Percentiles rank a stretch among this genome's conserved stretches.
Conservation (phyloP, 1,139 yeast genomes). For the Casaregolazyma suthepensis region DNA sequence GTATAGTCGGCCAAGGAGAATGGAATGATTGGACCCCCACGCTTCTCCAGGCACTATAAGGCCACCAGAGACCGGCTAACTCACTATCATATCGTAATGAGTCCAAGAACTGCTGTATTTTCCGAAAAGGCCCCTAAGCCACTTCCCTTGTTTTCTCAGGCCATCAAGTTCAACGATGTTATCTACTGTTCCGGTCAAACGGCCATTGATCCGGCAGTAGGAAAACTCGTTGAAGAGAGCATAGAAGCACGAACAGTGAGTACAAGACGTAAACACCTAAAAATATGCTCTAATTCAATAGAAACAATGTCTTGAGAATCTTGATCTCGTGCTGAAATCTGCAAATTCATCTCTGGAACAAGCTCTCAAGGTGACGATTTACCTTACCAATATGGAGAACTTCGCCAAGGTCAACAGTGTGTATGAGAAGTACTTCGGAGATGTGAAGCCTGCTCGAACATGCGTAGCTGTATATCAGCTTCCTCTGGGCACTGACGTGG, state of each 20-base stretch:
- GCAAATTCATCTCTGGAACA: slow-evolving; percentile 45
- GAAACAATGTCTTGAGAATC: slow-evolving; percentile 26
- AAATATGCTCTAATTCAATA: slow-evolving; percentile 1
- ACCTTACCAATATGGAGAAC: slow-evolving; percentile 43
- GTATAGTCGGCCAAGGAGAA: background rate
- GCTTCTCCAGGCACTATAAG: background rate
- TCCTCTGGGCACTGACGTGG: slow-evolving; percentile 26
- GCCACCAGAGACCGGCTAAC: background rate
- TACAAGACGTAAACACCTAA: background rate
- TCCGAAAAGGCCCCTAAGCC: slow-evolving; percentile 22
- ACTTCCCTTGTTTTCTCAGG: slow-evolving; percentile 39
- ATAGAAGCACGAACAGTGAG: slow-evolving; percentile 22
- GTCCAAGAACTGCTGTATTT: background rate
- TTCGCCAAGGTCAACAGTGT: slow-evolving; percentile 43
- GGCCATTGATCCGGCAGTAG: slow-evolving; percentile 37
- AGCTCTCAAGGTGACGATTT: slow-evolving; percentile 48
- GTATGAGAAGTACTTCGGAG: slow-evolving; percentile 40
- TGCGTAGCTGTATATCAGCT: slow-evolving; percentile 40
- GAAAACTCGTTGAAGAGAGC: slow-evolving; percentile 26
- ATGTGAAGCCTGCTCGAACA: slow-evolving; percentile 49
- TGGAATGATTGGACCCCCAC: background rate
- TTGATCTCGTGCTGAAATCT: slow-evolving; percentile 41
- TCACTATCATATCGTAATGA: background rate
- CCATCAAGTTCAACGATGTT: slow-evolving; percentile 43
- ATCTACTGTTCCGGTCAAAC: slow-evolving; percentile 47